These are phyloP conservation scores for Suillus discolor DNA, from an alignment of 768 basidiomycete species.

Conservation along the genomic window DNA sequence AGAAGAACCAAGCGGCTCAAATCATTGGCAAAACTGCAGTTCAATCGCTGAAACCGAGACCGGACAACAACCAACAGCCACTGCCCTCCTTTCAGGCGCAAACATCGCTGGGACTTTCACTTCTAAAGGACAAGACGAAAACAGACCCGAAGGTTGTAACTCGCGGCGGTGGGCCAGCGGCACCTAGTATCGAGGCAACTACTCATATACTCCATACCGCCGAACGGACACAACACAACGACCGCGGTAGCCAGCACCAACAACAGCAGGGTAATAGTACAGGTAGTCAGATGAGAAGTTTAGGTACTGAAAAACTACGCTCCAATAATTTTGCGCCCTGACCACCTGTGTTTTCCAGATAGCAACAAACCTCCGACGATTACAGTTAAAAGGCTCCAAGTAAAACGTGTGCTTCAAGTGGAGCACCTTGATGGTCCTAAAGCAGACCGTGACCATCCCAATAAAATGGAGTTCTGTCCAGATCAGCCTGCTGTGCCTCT, in stretches of 20 bases:
- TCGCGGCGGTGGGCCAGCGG: not conserved
- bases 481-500: not conserved
- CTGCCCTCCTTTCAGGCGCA: not conserved
- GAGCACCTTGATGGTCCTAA: not conserved
- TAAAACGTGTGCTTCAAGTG: slow-evolving; percentile 1
- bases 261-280: not conserved
- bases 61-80: not conserved
- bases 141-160: not conserved
- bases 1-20: slow-evolving; percentile 17
- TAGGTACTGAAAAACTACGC: not conserved
- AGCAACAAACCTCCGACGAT: not conserved
- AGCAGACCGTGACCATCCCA: too few species aligned
- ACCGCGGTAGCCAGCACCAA: not conserved
- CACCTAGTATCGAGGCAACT: not conserved
- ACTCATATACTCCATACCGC: too few species aligned
- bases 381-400: not conserved
- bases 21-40: not conserved
- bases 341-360: not conserved
- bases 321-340: not conserved
- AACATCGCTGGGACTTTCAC: not conserved
- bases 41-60: not conserved
- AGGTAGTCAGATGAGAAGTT: not conserved
- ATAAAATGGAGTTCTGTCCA: not conserved
- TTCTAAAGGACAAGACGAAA: not conserved
- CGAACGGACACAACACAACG: not conserved